These are phyloP conservation scores for Eutrema japonicum DNA, from an alignment of 345 rosid genomes.

Conservation along the genomic window DNA sequence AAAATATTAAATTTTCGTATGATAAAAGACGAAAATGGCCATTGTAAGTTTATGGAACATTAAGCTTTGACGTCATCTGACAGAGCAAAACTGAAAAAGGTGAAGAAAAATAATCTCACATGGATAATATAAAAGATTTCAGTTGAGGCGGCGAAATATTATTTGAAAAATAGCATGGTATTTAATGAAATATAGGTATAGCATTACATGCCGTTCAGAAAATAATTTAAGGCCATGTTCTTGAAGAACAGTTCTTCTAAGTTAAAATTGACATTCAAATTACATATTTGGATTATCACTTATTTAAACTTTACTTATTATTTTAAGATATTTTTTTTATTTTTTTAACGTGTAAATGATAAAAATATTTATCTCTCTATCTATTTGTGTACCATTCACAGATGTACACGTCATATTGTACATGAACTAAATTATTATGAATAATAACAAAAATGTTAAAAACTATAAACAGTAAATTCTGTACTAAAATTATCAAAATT, in stretches of 20 bases:
- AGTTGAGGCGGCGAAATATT: neutral
- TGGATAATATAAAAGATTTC: neutral
- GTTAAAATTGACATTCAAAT: neutral
- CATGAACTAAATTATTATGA: too few species aligned
- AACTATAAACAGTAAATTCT: too few species aligned
- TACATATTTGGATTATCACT: too few species aligned
- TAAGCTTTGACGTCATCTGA: neutral
- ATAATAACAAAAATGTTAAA: too few species aligned
- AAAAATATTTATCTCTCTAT: too few species aligned
- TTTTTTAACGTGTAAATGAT: too few species aligned
- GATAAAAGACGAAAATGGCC: neutral
- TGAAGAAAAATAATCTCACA: neutral
- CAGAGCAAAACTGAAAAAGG: slow-evolving; percentile 15
- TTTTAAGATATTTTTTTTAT: rapidly evolving
- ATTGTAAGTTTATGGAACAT: neutral
- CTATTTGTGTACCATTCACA: too few species aligned
- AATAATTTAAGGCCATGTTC: neutral
- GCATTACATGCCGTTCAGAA: neutral
- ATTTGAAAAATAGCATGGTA: neutral
- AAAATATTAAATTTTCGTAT: neutral
- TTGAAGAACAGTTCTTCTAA: too few species aligned
- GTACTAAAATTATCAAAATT: too few species aligned
- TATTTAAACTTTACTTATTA: too few species aligned
- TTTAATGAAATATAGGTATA: neutral
- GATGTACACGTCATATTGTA: too few species aligned